These are phyloP conservation scores for Kwoniella europaea DNA, from an alignment of 768 basidiomycete genomes.

Conservation along the genomic window DNA sequence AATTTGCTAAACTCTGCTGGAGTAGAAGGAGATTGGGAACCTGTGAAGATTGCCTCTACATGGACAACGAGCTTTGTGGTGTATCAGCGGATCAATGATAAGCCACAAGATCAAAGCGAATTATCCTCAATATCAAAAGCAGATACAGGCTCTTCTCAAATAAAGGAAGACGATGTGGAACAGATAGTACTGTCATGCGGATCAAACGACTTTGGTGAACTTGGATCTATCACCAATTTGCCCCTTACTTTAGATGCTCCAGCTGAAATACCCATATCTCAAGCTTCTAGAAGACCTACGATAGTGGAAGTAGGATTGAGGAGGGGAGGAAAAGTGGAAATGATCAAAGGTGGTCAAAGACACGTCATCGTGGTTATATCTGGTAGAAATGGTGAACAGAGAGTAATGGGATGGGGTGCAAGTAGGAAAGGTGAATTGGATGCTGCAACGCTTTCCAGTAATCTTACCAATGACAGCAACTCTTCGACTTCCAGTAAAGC, in stretches of 20 bases:
- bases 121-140: not conserved
- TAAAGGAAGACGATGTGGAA: slow-evolving; percentile 58
- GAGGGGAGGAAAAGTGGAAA: slow-evolving; percentile 57
- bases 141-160: not conserved
- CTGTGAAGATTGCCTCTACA: slow-evolving; percentile 66
- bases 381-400: slow-evolving; percentile 40
- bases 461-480: not conserved
- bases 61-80: slow-evolving; percentile 87
- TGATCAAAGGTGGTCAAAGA: slow-evolving; percentile 70
- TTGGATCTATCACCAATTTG: slow-evolving; percentile 61
- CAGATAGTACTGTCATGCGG: slow-evolving; percentile 73
- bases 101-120: not conserved
- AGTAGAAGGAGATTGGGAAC: slow-evolving; percentile 59
- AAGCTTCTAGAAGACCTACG: slow-evolving; percentile 27
- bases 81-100: slow-evolving; percentile 58
- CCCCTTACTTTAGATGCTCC: slow-evolving; percentile 4
- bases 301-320: slow-evolving; percentile 41
- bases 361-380: slow-evolving; percentile 66
- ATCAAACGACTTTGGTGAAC: slow-evolving; percentile 79
- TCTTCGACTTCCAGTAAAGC: not conserved
- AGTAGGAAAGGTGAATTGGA: slow-evolving; percentile 86
- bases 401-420: slow-evolving; percentile 78
- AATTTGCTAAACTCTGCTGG: slow-evolving; percentile 25
- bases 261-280: slow-evolving; percentile 18
- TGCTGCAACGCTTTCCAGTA: slow-evolving; percentile 5